These are phyloP conservation scores for Fusarium camptoceras DNA, from an alignment of 2,329 filamentous ascomycete species.

Conservation along the genomic window DNA sequence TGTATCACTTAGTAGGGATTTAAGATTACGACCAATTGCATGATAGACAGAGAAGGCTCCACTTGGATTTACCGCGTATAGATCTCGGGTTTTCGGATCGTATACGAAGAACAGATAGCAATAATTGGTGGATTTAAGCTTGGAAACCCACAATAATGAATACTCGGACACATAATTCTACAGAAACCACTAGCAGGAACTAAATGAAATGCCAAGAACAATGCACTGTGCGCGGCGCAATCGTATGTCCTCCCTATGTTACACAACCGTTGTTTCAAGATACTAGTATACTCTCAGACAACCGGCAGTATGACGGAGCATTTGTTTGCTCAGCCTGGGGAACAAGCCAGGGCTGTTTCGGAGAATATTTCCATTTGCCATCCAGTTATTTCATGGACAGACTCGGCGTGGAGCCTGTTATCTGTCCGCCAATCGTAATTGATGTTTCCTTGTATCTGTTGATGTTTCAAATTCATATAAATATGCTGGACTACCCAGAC, in stretches of 20 bases:
- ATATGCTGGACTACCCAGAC: not conserved
- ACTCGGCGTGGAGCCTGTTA: slow-evolving; percentile 1
- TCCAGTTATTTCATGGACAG: too few relatives aligned
- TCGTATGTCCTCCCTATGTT: accelerated
- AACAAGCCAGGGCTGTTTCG: not conserved
- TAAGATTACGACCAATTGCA: too few relatives aligned
- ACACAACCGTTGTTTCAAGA: not conserved
- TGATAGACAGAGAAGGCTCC: too few relatives aligned
- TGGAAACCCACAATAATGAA: not conserved
- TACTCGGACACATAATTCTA: accelerated
- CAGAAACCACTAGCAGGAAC: too few relatives aligned
- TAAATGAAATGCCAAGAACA: accelerated
- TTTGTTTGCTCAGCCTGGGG: not conserved
- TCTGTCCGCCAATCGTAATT: slow-evolving; percentile 14
- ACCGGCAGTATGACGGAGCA: not conserved
- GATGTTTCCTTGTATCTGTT: not conserved
- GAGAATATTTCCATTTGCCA: not conserved
- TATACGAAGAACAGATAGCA: not conserved
- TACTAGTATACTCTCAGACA: not conserved
- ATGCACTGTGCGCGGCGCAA: not conserved
- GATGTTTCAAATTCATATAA: not conserved
- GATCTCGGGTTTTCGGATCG: not conserved
- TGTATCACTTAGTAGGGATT: too few relatives aligned
- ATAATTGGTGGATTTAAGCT: not conserved
- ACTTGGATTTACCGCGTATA: not conserved